phyloP scores from a whole-genome alignment of 1,139 yeast genomes.

The Casaregolazyma suthepensis region DNA sequence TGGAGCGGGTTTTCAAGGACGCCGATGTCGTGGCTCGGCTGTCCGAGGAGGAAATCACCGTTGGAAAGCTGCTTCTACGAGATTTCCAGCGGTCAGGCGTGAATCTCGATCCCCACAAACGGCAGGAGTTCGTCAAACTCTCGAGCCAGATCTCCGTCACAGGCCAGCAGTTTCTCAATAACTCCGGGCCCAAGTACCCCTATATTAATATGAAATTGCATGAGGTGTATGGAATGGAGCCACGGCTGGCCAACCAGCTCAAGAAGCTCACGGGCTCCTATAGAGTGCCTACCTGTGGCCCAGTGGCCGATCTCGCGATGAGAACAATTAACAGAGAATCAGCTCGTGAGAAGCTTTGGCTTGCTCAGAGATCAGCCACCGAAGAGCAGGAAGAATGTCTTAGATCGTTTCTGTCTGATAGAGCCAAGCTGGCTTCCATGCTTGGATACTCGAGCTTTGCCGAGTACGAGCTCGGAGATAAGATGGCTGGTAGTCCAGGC shows the following conservation, averaged over 20 bases:
- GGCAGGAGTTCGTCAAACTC: constrained; percentile 66
- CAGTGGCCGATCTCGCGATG: constrained; percentile 60
- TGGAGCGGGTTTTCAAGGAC: constrained; percentile 50
- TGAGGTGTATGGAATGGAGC: constrained; percentile 36
- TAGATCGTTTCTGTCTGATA: constrained; percentile 52
- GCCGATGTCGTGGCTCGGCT: constrained; percentile 38
- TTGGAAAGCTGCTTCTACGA: constrained; percentile 69
- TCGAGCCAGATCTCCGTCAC: constrained; percentile 76
- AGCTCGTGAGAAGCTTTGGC: constrained; percentile 68
- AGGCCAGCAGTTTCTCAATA: constrained; percentile 74
- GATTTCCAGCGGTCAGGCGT: constrained; percentile 93
- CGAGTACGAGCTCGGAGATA: constrained; percentile 77
- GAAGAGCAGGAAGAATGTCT: constrained; percentile 55
- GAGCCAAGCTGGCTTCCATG: constrained; percentile 68
- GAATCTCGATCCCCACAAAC: constrained; percentile 58
- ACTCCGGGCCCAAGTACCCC: constrained; percentile 37
- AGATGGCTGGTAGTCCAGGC: constrained; percentile 81
- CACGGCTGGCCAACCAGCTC: constrained; percentile 28
- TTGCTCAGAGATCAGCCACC: constrained; percentile 53
- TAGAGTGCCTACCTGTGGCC: constrained; percentile 63
- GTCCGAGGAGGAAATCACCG: constrained; percentile 68
- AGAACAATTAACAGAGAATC: constrained; percentile 51
- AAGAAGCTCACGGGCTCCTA: constrained; percentile 10
- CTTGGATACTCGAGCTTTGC: constrained; percentile 70
- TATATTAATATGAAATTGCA: constrained; percentile 28